Conservation (phyloP, 352 stramenopile species). For the Phytophthora nicotianae region DNA sequence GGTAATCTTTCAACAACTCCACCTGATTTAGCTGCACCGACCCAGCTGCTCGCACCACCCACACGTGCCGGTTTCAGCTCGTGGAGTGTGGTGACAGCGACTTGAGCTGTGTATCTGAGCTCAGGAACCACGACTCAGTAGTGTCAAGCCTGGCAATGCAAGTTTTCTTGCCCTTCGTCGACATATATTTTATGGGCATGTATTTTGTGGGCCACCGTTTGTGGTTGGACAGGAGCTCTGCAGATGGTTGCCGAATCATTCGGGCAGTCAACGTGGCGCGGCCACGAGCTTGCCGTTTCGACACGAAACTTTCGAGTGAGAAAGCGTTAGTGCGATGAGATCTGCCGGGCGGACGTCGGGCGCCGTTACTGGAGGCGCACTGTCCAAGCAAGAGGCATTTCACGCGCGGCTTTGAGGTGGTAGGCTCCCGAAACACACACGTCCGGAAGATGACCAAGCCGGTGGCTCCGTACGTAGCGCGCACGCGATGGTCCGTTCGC, state of each 20-base stretch:
- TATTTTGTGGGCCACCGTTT: neutral
- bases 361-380: conserved; percentile 11
- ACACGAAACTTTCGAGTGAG: conserved; percentile 10
- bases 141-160: conserved; percentile 1
- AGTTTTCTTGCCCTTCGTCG: neutral
- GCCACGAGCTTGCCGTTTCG: neutral
- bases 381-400: conserved; percentile 24
- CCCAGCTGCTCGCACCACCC: conserved; percentile 30
- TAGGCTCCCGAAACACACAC: conserved; percentile 15
- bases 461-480: conserved; percentile 13
- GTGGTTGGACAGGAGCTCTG: neutral
- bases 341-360: conserved; percentile 5
- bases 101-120: conserved; percentile 31
- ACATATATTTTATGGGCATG: too few relatives aligned
- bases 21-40: conserved; percentile 23
- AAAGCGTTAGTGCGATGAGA: conserved; percentile 23
- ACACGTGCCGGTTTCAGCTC: conserved; percentile 26
- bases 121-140: conserved; percentile 3
- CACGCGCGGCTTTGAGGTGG: conserved; percentile 4
- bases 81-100: conserved; percentile 19
- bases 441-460: conserved; percentile 31
- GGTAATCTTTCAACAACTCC: conserved; percentile 1
- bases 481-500: conserved; percentile 27
- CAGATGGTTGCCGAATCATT: conserved; percentile 4
- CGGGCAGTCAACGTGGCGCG: conserved; percentile 14